These are phyloP conservation scores for Vachellia collinsii DNA, from an alignment of 306 rosid species.

Conservation along the genomic window DNA sequence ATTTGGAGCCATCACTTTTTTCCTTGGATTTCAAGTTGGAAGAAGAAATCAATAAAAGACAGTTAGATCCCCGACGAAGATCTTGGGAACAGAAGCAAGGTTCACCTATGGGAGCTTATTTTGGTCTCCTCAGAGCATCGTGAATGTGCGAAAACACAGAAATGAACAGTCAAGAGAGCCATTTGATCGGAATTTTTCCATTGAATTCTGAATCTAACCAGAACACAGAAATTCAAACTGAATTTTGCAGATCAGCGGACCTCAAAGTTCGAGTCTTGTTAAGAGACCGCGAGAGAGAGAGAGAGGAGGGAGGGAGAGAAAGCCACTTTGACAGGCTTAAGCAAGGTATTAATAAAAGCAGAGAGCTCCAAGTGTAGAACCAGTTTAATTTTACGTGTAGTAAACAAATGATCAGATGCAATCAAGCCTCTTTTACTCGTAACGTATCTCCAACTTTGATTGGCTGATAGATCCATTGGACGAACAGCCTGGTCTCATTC, in stretches of 20 bases:
- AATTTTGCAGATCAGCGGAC: slow-evolving; percentile 3
- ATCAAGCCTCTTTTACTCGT: not conserved
- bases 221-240: slow-evolving; percentile 33
- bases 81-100: slow-evolving; percentile 13
- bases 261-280: slow-evolving; percentile 16
- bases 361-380: slow-evolving; percentile 2
- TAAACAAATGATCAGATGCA: slow-evolving; percentile 35
- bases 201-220: slow-evolving; percentile 31
- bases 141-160: slow-evolving; percentile 14
- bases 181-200: slow-evolving; percentile 4
- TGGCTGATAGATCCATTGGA: slow-evolving; percentile 1
- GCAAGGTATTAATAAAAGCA: slow-evolving; percentile 48
- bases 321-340: slow-evolving; percentile 31
- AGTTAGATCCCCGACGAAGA: slow-evolving; percentile 20
- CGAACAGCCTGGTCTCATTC: slow-evolving; percentile 35
- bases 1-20: slow-evolving; percentile 65
- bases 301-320: not conserved
- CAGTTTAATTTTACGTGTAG: slow-evolving; percentile 13
- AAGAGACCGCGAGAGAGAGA: slow-evolving; percentile 26
- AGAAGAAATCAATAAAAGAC: not conserved
- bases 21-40: slow-evolving; percentile 18
- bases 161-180: slow-evolving; percentile 19
- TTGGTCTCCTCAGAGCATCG: slow-evolving; percentile 18
- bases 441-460: slow-evolving; percentile 15
- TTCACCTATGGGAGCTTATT: slow-evolving; percentile 28